Conservation (phyloP, 805 yeast species). For the Ogataea trehalophila region DNA sequence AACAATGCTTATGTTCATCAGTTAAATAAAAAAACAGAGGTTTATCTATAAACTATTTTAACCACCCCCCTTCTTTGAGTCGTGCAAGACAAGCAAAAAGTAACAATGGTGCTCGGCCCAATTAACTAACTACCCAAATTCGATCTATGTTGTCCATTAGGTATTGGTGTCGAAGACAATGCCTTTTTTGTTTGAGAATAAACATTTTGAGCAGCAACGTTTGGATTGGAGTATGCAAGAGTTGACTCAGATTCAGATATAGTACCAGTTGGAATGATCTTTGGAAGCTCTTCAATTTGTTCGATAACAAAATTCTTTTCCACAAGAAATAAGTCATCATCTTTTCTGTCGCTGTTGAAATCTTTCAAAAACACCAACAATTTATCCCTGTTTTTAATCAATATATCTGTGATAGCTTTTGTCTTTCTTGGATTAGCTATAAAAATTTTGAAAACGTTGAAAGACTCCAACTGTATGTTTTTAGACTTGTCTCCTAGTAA, state of each 20-base stretch:
- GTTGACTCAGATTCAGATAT: conserved; percentile 4
- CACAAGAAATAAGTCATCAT: conserved; percentile 61
- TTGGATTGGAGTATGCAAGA: conserved; percentile 7
- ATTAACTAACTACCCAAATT: neutral
- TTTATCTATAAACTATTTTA: too few relatives aligned
- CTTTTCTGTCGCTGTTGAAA: conserved; percentile 58
- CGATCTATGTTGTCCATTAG: neutral
- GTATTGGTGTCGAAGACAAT: conserved; percentile 2
- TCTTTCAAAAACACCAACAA: conserved; percentile 62
- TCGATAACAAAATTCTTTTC: conserved; percentile 78
- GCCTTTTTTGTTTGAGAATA: conserved; percentile 16
- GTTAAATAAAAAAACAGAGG: too few relatives aligned
- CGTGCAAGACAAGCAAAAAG: too few relatives aligned
- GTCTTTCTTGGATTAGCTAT: conserved; percentile 94
- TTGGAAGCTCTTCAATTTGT: conserved; percentile 69
- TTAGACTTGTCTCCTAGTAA: conserved; percentile 82
- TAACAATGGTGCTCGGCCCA: too few relatives aligned
- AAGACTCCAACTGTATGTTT: conserved; percentile 85
- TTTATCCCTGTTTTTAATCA: conserved; percentile 78
- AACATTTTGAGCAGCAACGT: conserved; percentile 16
- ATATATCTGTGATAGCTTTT: conserved; percentile 71
- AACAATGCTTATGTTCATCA: neutral
- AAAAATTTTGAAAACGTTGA: conserved; percentile 88
- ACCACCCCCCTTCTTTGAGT: too few relatives aligned
- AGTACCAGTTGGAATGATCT: conserved; percentile 32